Evolutionary conservation across 495 filamentous ascomycete genomes (phyloP).

Genomic region (Podospora conica): DNA sequence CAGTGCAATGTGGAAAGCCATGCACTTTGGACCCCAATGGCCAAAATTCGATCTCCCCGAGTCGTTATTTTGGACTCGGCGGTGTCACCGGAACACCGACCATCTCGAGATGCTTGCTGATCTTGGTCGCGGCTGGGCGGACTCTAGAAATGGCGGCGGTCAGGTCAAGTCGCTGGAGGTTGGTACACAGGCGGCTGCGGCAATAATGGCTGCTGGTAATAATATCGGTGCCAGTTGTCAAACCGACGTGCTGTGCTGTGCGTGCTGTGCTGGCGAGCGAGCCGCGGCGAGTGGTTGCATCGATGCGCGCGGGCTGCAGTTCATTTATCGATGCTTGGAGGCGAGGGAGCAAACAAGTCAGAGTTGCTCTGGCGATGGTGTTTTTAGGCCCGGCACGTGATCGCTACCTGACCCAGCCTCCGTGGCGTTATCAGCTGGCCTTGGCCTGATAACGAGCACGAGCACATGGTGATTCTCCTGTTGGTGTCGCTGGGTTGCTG

Average conservation of each 20-base stretch:
- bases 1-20: neutral
- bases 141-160: neutral
- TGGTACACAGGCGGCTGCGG: neutral
- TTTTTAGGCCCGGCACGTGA: neutral
- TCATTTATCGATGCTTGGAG: neutral
- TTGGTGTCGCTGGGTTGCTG: neutral
- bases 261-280: too few species aligned
- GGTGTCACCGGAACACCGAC: neutral
- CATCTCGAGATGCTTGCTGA: neutral
- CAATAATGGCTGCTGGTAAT: neutral
- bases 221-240: neutral
- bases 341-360: neutral
- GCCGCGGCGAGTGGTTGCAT: neutral
- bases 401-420: neutral
- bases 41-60: neutral
- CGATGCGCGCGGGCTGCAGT: neutral
- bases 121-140: neutral
- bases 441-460: neutral
- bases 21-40: neutral
- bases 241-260: neutral
- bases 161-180: neutral
- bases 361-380: neutral
- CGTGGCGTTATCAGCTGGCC: neutral
- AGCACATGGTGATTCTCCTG: neutral
- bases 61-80: neutral